Evolutionary conservation across 2,329 filamentous ascomycete genomes (phyloP), one percentile per base, ranked within the genome.

Genomic region (Erysiphe neolycopersici): DNA sequence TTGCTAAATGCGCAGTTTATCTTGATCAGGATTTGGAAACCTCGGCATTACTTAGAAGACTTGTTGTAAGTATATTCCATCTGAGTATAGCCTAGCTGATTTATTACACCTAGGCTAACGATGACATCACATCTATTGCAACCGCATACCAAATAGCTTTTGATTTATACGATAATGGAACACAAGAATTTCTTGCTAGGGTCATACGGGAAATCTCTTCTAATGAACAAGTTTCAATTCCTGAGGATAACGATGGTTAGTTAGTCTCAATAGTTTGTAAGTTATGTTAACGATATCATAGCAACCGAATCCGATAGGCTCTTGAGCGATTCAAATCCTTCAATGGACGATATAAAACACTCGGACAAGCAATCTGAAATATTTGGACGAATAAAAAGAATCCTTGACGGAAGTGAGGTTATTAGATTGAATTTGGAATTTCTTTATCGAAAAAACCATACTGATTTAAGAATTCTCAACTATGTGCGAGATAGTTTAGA

Each of bases 141-240:
- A 78, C 82, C 42, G 89, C 89, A 16, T 98, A 95, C 59, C 89
- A 98, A 59, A 92, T 98, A 45, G 89, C 87, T 1, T 98, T 98
- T 55, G 89, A 98, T 55, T 68, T 98, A 5, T 95, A 94, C 60
- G 89, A 98, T 62, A 98, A 98, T 56, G 89, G 89, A 51, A 95
- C 89, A 0, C 89, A 98, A 54, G 89, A 95, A 58, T 98, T 98
- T 54, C 62, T 98, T 19, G 76, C 76, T 51, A 94, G 89, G 61
- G 81, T 98, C 38, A 76, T 87, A 55, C 73, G 80, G 46, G 75
- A 81, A 39, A 65, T 95, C 30, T 81, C 84, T 0, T 66, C 69
- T 12, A 59, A 63, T 16, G 60, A 62, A 11, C 63, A 68, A 44
- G 54, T 55, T 43, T 17, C 39, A 12, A 52, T 45, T 41, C 47